phyloP scores from a whole-genome alignment of 2,329 filamentous ascomycete species.

The Arthrinium puccinioides region DNA sequence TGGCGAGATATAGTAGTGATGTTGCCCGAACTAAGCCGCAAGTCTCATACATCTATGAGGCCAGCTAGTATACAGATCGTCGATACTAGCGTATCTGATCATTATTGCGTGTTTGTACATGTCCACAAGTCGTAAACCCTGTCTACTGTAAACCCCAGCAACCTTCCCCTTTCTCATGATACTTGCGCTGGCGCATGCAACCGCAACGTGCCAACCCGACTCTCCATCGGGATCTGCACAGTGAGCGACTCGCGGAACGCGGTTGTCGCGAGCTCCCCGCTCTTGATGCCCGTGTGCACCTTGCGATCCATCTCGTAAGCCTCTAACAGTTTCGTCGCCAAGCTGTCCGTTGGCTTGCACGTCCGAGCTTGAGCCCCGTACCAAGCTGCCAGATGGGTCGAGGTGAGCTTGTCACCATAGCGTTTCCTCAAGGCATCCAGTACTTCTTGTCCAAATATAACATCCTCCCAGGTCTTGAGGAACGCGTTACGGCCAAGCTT shows the following conservation, averaged over 20 bases:
- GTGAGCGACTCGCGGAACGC: conserved; percentile 10
- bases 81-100: no score
- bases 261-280: conserved; percentile 9
- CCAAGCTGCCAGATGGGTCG: conserved; percentile 7
- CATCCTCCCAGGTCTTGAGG: conserved; percentile 17
- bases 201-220: no score
- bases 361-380: conserved; percentile 8
- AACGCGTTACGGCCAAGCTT: conserved; percentile 5
- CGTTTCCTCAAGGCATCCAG: conserved; percentile 8
- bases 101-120: no score
- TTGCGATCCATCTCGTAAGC: conserved; percentile 16
- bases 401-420: background rate
- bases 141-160: no score
- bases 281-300: conserved; percentile 13
- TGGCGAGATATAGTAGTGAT: no score
- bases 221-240: conserved; percentile 15
- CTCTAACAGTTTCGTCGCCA: conserved; percentile 16
- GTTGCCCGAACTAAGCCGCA: no score
- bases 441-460: conserved; percentile 17
- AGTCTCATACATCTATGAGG: no score
- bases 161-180: no score
- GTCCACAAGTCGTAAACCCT: no score
- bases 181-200: no score
- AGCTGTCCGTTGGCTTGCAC: conserved; percentile 5
- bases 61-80: no score